Conservation (phyloP, 805 yeast species). For the Pichia kluyveri region DNA sequence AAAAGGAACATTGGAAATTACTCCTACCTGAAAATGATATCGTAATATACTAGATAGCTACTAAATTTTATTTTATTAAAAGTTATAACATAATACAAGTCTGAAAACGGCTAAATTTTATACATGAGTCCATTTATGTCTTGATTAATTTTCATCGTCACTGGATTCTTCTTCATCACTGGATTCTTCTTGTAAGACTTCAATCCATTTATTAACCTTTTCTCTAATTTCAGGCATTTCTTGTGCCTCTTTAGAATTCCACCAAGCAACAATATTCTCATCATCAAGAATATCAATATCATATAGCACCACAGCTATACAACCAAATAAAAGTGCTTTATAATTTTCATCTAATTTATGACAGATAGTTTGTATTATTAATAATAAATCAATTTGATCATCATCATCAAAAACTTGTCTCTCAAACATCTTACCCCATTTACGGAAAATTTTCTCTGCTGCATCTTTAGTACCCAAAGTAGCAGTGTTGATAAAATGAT, state of each 20-base stretch:
- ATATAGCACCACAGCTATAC: conserved; percentile 54
- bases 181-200: conserved; percentile 70
- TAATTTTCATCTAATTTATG: conserved; percentile 33
- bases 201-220: conserved; percentile 65
- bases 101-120: no score
- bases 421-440: conserved; percentile 75
- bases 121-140: no score
- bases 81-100: no score
- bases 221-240: conserved; percentile 37
- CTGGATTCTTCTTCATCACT: conserved; percentile 10
- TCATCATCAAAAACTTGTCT: conserved; percentile 77
- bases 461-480: conserved; percentile 75
- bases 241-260: conserved; percentile 44
- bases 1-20: not conserved
- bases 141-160: conserved; percentile 7
- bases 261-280: conserved; percentile 74
- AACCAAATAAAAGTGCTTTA: conserved; percentile 43
- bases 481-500: conserved; percentile 67
- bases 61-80: no score
- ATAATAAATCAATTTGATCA: conserved; percentile 69
- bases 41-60: not conserved
- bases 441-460: conserved; percentile 58
- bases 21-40: conserved; percentile 3
- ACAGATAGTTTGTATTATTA: conserved; percentile 39
- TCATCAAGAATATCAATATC: conserved; percentile 80